Evolutionary conservation across 208 protist species (phyloP).

Genomic region (Trypanosoma brucei): DNA sequence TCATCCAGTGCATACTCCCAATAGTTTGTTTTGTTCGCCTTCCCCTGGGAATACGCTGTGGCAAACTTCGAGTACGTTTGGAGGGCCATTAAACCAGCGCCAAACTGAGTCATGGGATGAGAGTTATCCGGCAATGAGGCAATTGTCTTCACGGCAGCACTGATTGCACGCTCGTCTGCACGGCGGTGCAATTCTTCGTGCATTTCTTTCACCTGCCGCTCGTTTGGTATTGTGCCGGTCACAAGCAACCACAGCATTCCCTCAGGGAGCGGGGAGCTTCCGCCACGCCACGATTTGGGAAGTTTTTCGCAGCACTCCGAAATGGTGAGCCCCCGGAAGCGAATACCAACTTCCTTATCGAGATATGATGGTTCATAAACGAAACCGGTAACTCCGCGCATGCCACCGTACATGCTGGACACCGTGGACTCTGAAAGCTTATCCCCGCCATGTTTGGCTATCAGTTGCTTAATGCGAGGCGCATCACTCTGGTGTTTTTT

Average conservation of each 20-base stretch:
- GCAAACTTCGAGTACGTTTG: conserved; percentile 94
- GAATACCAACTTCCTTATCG: conserved; percentile 95
- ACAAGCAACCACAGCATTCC: conserved; percentile 96
- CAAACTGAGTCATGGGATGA: conserved; percentile 96
- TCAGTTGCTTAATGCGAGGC: conserved; percentile 79
- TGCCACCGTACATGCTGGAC: conserved; percentile 91
- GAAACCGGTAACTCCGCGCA: conserved; percentile 93
- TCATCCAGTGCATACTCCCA: conserved; percentile 96
- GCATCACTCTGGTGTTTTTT: conserved; percentile 32
- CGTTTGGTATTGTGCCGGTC: conserved; percentile 94
- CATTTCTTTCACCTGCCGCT: conserved; percentile 62
- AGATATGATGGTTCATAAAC: conserved; percentile 96
- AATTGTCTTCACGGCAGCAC: conserved; percentile 78
- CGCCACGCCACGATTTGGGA: conserved; percentile 79
- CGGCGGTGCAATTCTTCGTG: conserved; percentile 83
- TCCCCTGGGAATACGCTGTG: conserved; percentile 82
- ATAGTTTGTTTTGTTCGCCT: conserved; percentile 92
- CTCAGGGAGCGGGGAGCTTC: conserved; percentile 93
- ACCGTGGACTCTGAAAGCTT: conserved; percentile 90
- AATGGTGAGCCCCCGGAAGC: conserved; percentile 95
- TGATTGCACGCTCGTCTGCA: conserved; percentile 48
- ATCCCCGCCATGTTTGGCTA: conserved; percentile 69
- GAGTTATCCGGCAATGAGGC: conserved; percentile 85
- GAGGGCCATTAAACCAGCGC: conserved; percentile 80
- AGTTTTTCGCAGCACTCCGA: conserved; percentile 91